These are phyloP conservation scores for Striga hermonthica DNA, from an alignment of 305 asterid species.

Conservation along the genomic window DNA sequence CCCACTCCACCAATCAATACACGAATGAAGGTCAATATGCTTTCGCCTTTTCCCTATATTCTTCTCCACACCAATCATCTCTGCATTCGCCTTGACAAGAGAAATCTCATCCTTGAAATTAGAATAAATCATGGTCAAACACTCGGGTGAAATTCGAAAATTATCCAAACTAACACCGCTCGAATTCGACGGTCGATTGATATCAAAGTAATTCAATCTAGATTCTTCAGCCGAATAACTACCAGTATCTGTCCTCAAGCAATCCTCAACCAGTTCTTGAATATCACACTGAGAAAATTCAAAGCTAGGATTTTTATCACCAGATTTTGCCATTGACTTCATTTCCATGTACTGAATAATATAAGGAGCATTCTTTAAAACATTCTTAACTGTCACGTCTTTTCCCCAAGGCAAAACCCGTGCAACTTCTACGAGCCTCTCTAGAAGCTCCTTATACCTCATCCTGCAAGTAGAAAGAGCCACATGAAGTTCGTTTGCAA, in stretches of 20 bases:
- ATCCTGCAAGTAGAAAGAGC: conserved; percentile 50
- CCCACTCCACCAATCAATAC: conserved; percentile 79
- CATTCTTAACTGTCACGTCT: conserved; percentile 61
- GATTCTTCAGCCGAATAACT: conserved; percentile 25
- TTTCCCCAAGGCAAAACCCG: conserved; percentile 77
- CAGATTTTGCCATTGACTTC: conserved; percentile 47
- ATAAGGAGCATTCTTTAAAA: conserved; percentile 58
- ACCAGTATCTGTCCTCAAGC: conserved; percentile 40
- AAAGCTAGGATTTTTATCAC: conserved; percentile 31
- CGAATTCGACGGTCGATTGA: conserved; percentile 26
- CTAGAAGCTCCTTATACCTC: conserved; percentile 65
- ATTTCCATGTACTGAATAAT: conserved; percentile 81
- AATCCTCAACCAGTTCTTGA: conserved; percentile 51
- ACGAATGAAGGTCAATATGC: conserved; percentile 34
- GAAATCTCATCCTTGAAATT: conserved; percentile 50
- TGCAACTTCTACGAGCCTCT: conserved; percentile 65
- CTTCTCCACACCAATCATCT: conserved; percentile 26
- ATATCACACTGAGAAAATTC: conserved; percentile 40
- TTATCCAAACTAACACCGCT: conserved; percentile 34
- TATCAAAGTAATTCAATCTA: conserved; percentile 44
- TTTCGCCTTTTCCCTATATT: conserved; percentile 34
- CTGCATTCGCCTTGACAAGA: conserved; percentile 32
- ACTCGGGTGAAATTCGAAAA: conserved; percentile 55
- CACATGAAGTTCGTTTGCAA: conserved; percentile 55
- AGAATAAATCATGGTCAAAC: conserved; percentile 53